Base-by-base conservation (phyloP, 805 yeast genomes). In the Novakomyces olei region DNA sequence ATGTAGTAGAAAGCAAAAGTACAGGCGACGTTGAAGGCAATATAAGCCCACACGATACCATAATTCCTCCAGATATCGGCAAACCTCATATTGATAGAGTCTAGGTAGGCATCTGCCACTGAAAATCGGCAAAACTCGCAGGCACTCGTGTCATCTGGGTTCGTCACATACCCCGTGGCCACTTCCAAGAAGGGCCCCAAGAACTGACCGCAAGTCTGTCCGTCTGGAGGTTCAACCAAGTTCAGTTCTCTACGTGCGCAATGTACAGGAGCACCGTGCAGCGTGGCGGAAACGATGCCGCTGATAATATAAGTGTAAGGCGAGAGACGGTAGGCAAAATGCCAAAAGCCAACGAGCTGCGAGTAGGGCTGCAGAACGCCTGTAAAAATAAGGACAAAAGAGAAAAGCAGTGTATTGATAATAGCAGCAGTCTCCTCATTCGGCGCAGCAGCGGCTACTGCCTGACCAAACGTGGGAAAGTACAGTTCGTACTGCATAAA, bases 321-420 rank as follows among this genome's bases (percentile, higher is more conserved):
- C 17, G 78, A 71, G 15, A 60, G 61, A 41, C 74, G 65, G 65
- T 75, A 72, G 81, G 78, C 74, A 49, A 74, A 78, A 30, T 65
- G 69, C 91, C 91, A 78, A 58, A 78, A 78, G 1, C 77, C 70
- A 8, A 91, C 88, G 71, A 76, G 63, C 34, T 59, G 52, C 2
- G 38, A 26, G 5, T 53, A 53, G 12, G 70, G 67, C 44, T 71
- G 78, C 37, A 71, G 56, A 36, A 73, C 72, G 55, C 83, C 80
- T 49, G 76, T 62, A 55, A 76, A 75, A 15, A 71, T 55, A 36
- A 73, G 60, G 43, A 65, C 50, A 47, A 74, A 63, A 23, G 72
- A 55, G 48, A 67, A 63, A 38, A 66, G 50, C 41, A 74, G 50
- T 28, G 73, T 61, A 34, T 63, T 54, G 29, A 73, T 50, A 34